phyloP scores from a whole-genome alignment of 2,329 filamentous ascomycete species.

The Parascedosporium putredinis region DNA sequence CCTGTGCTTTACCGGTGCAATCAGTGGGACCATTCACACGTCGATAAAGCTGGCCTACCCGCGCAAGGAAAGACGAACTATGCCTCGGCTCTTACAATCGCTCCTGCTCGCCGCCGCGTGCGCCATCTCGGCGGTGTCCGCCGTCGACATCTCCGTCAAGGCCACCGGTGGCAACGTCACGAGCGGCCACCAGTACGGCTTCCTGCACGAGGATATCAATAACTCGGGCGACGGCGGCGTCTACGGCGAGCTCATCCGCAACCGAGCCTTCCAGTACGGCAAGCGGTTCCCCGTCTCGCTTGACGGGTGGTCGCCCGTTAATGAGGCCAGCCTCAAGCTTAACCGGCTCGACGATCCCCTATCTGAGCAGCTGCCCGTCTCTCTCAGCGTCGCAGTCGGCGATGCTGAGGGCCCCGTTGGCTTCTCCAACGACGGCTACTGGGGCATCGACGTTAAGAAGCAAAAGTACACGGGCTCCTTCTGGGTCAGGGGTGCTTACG shows the following conservation, averaged over 20 bases:
- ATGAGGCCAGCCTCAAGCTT: conserved; percentile 31
- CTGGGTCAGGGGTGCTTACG: conserved; percentile 39
- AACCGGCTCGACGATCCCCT: conserved; percentile 36
- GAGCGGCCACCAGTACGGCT: conserved; percentile 33
- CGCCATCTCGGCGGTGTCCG: conserved; percentile 10
- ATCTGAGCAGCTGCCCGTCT: conserved; percentile 40
- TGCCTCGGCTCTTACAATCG: background rate
- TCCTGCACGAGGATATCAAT: conserved; percentile 48
- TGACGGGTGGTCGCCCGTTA: conserved; percentile 33
- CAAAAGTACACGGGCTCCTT: conserved; percentile 40
- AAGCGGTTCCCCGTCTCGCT: conserved; percentile 30
- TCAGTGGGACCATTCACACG: too few relatives aligned
- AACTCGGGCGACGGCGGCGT: conserved; percentile 63
- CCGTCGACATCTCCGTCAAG: conserved; percentile 26
- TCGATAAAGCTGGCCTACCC: too few relatives aligned
- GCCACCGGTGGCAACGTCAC: conserved; percentile 30
- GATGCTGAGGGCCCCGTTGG: conserved; percentile 28
- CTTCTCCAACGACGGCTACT: conserved; percentile 43
- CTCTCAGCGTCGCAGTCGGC: conserved; percentile 32
- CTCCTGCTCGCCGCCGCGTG: background rate
- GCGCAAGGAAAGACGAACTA: background rate
- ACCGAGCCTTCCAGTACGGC: conserved; percentile 57
- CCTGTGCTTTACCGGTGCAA: too few relatives aligned
- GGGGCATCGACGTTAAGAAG: conserved; percentile 42
- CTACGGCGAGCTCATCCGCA: conserved; percentile 61